phyloP scores from a whole-genome alignment of 1,284 basidiomycete species.

The Phlebopus sp. region DNA sequence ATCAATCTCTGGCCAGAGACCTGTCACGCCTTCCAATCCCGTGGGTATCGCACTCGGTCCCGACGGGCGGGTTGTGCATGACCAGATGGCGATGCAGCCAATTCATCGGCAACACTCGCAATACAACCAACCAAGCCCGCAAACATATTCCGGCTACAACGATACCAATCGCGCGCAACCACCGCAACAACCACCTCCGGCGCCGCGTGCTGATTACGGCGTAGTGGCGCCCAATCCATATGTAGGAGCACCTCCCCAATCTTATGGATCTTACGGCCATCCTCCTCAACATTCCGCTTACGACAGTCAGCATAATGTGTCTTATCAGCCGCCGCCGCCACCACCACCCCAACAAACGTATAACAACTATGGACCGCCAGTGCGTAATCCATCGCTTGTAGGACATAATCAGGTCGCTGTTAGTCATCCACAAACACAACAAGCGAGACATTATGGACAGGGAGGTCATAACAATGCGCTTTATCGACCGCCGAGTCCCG shows the following conservation, averaged over 20 bases:
- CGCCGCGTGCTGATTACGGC: conserved; percentile 22
- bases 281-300: conserved; percentile 22
- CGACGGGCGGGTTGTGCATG: conserved; percentile 32
- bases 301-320: conserved; percentile 14
- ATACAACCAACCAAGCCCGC: conserved; percentile 18
- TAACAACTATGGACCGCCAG: conserved; percentile 8
- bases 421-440: conserved; percentile 4
- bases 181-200: conserved; percentile 10
- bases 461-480: conserved; percentile 1
- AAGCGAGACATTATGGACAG: conserved; percentile 11
- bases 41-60: conserved; percentile 31
- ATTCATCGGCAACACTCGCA: conserved; percentile 7
- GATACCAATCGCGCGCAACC: conserved; percentile 15
- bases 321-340: conserved; percentile 12
- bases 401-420: conserved; percentile 11
- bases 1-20: conserved; percentile 18
- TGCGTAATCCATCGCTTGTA: conserved; percentile 8
- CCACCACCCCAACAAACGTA: conserved; percentile 13
- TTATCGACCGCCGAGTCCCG: conserved; percentile 25
- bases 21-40: conserved; percentile 28
- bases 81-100: conserved; percentile 24
- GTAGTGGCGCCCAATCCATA: conserved; percentile 14
- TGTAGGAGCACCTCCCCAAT: background rate
- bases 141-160: conserved; percentile 21
- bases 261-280: conserved; percentile 16